Base-by-base conservation (phyloP, 768 basidiomycete genomes). In the Rubroboletus satanas region DNA sequence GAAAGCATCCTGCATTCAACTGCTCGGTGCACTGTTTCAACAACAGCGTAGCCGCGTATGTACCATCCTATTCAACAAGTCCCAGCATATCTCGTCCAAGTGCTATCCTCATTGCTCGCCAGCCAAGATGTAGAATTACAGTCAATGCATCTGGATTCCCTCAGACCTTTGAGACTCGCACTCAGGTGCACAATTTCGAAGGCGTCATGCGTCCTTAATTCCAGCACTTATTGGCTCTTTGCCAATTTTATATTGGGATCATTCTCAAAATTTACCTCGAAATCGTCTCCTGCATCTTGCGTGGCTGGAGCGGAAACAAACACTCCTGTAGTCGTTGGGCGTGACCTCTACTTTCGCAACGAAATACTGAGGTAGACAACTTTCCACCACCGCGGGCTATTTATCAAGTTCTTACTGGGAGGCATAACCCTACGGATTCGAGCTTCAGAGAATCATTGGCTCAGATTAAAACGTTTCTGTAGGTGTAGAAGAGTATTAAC, bases 21-120 rank as follows among this genome's bases (percentile, higher is more conserved):
- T 57, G 43, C 46, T 37, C 21, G 29, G 29, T 44, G 37, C 41
- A 51, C 42, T 46, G 54, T 49, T 62, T 65, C 59, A 61, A 64
- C 58, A 60, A 45, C 55, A 44, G 26, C 46, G 44, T 60, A 54
- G 42, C 45, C 38, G 52, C 36, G 21, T 18, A 45, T 46, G 37
- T 51, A 31, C 44, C 41, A 36, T 43, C 23, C 42, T 46, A 44
- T 67, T 56, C 49, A 49, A 57, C 52, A 45, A 47, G 48, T 15
- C 5, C 18, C 37, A 11, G 17, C 7, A 38, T 7, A 33, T 50
- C 29, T 38, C 33, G n/a, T 31, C 31, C 17, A 2, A 8, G 21
- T 18, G 7, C 18, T 36, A n/a, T 8, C 43, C n/a, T 29, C 32
- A 21, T 29, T 35, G 7, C 11, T 26, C 14, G 7, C 23, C n/a